Conservation (phyloP, 179 eudicot genomes). For the Nepenthes alata region DNA sequence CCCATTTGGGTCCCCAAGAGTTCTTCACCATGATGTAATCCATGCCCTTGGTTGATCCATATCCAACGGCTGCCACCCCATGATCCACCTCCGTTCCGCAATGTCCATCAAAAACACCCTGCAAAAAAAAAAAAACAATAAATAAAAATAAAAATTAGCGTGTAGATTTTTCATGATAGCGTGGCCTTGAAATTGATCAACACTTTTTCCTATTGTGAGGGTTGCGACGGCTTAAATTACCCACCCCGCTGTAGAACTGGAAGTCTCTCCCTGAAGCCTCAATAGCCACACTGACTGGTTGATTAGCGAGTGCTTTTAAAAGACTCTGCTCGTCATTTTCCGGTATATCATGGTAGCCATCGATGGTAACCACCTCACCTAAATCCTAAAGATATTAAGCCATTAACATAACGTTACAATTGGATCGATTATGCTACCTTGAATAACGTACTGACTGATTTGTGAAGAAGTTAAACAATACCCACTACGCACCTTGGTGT, state of each 20-base stretch:
- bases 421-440: not conserved
- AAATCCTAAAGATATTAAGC: slow-evolving; percentile 12
- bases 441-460: not conserved
- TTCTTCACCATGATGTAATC: slow-evolving; percentile 64
- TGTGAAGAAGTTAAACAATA: not conserved
- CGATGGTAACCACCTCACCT: slow-evolving; percentile 19
- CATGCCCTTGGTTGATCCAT: slow-evolving; percentile 39
- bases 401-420: not conserved
- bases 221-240: not conserved
- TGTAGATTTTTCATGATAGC: not conserved
- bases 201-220: too few relatives aligned
- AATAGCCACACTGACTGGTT: slow-evolving; percentile 36
- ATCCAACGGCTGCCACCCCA: slow-evolving; percentile 68
- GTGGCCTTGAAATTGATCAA: too few relatives aligned
- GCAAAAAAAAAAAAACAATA: slow-evolving; percentile 2
- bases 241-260: slow-evolving; percentile 48
- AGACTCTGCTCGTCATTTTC: slow-evolving; percentile 32
- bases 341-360: slow-evolving; percentile 39
- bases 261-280: slow-evolving; percentile 42
- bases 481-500: slow-evolving; percentile 24
- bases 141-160: not conserved
- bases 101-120: slow-evolving; percentile 70
- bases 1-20: slow-evolving; percentile 83
- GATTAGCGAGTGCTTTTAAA: slow-evolving; percentile 37
- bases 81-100: slow-evolving; percentile 61